phyloP scores from a whole-genome alignment of 441 rosid genomes.

The Croton laevigatus region DNA sequence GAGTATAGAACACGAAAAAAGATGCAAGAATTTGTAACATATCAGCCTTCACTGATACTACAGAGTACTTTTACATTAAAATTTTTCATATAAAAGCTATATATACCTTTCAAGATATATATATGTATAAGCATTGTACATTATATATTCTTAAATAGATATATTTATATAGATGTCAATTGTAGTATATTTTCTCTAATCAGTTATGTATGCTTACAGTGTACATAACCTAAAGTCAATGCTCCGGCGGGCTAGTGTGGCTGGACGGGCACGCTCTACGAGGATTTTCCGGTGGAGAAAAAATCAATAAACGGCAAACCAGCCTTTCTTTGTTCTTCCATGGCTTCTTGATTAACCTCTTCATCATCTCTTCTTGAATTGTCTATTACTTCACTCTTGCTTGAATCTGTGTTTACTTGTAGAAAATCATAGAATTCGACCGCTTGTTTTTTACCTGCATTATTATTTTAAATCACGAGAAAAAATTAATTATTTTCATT shows the following conservation, averaged over 20 bases:
- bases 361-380: constrained; percentile 46
- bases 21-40: neutral
- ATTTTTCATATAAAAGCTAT: neutral
- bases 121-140: neutral
- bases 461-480: neutral
- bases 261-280: neutral
- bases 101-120: neutral
- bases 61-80: neutral
- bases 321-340: constrained; percentile 21
- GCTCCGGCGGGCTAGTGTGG: neutral
- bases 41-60: neutral
- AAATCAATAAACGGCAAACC: constrained; percentile 59
- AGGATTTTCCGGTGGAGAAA: constrained; percentile 52
- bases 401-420: constrained; percentile 60
- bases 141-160: neutral
- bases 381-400: constrained; percentile 56
- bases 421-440: constrained; percentile 77
- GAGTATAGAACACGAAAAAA: no score
- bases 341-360: constrained; percentile 47
- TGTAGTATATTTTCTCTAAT: neutral
- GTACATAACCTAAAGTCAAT: neutral
- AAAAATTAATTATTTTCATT: neutral
- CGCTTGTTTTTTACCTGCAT: constrained; percentile 37
- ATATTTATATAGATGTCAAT: neutral
- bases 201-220: neutral